Base-by-base conservation (phyloP, 768 basidiomycete genomes). In the Sporobolomyces roseus region DNA sequence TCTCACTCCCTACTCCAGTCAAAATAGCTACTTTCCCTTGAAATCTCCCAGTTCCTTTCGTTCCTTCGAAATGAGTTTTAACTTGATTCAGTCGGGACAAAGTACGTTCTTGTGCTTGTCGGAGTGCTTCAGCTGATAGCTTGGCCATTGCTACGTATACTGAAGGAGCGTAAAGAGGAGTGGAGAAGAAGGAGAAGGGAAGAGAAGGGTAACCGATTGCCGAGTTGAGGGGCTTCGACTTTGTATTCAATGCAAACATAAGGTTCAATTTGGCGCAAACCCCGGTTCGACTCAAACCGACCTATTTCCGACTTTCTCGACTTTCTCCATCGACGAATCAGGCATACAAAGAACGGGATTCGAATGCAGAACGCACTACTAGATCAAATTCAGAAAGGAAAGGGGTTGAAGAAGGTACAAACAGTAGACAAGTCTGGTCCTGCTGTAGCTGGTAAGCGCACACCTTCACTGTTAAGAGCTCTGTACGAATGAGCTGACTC, bases 1-100 rank as follows among this genome's bases (percentile, higher is more conserved):
- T 87, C 72, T 88, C 76, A 25, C 90, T 92, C 35, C 89, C 88
- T 35, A 88, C 91, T 23, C 93, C 93, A 1, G 93, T 94, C 74
- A 94, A 84, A 63, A 94, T 83, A 74, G 88, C 90, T 30, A 93
- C 89, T 78, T 91, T 93, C 70, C 83, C 85, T 76, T 82, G 83
- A 71, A 93, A 82, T 74, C 85, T 83, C 25, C 79, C 80, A 33
- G 81, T 79, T 48, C 86, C 83, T 35, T 85, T 81, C 27, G 84
- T 74, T 32, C 78, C 80, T 49, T 81, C 77, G 43, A 92, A 81
- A 66, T 91, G 90, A 0, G 83, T 81, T 77, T 87, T 86, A 62
- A 92, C 85, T 74, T 83, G 83, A 59, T 84, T 78, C 29, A 92
- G 81, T 27, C 90, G 85, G 9, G 84, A 81, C n/a, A 83, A 77